Evolutionary conservation across 2,329 filamentous ascomycete species (phyloP), one percentile per base, ranked within the genome.

Genomic region (Nemania serpens): DNA sequence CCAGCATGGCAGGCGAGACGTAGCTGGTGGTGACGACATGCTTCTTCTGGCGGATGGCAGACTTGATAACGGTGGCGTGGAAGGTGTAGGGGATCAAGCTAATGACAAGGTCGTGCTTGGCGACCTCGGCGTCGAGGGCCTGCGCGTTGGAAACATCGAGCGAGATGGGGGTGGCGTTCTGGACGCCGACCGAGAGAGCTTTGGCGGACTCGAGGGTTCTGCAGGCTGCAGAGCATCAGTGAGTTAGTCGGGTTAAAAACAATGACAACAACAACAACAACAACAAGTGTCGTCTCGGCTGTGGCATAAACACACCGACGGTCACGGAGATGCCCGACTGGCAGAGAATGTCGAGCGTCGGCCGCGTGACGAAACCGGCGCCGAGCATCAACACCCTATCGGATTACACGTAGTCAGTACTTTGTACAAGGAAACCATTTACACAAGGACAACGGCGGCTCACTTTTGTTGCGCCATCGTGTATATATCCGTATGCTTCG

Each of bases 21-120:
- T 98, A 98, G 67, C 88, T 92, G 33, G 94, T 97, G 61, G 94
- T 97, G 73, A 98, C 93, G 63, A 98, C 93, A 81, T 98, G 82
- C 85, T 94, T 97, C 90, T 97, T 97, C 72, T 89, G 85, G 72
- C 89, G 86, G 79, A 98, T 97, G 66, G 93, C 94, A 37, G 90
- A 88, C 84, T 96, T 94, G 86, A 97, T 96, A 71, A 97, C 93
- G 58, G 84, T 82, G 47, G 89, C 91, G 77, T 96, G 93, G 84
- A 87, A 91, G 62, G 88, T 96, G 81, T 97, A 98, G 52, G 94
- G 94, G 70, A 98, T 97, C 77, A 98, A 77, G 73, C 81, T 86
- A 75, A 93, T 90, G 75, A 90, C 88, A 11, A 96, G 79, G 75
- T 95, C 90, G 75, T 90, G 84, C 82, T 96, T 87, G 73, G 83